A percentile compares a stretch with the other conserved stretches of the same genome.
Conservation (phyloP, 305 asterid species). For the Andrographis paniculata region DNA sequence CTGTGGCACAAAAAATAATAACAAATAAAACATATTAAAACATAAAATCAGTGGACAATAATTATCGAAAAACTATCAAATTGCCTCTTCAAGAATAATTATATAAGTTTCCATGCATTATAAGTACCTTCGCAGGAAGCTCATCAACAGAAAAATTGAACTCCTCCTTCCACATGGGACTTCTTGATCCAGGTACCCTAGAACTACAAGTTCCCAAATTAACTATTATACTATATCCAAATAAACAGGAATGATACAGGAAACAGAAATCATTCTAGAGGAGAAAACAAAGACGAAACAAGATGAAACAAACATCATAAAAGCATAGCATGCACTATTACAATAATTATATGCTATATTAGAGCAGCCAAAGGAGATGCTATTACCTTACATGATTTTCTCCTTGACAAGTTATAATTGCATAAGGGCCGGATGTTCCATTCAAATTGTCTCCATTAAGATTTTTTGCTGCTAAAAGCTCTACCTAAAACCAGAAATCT, state of each 20-base stretch:
- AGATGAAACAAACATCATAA: too few relatives aligned
- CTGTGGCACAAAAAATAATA: slow-evolving; percentile 35
- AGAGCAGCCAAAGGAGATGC: slow-evolving; percentile 23
- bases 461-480: slow-evolving; percentile 90
- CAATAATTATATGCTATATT: slow-evolving; percentile 1
- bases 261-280: slow-evolving; percentile 3
- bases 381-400: slow-evolving; percentile 87
- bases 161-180: slow-evolving; percentile 98
- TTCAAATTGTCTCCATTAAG: slow-evolving; percentile 76
- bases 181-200: slow-evolving; percentile 95
- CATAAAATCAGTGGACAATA: too few relatives aligned
- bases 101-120: neutral
- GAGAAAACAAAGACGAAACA: slow-evolving; percentile 6
- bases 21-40: slow-evolving; percentile 4
- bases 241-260: slow-evolving; percentile 9
- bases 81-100: neutral
- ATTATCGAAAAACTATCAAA: neutral
- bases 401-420: slow-evolving; percentile 73
- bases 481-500: slow-evolving; percentile 50
- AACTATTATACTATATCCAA: slow-evolving; percentile 10
- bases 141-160: slow-evolving; percentile 84
- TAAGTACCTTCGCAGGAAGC: slow-evolving; percentile 79
- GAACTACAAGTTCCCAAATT: slow-evolving; percentile 50
- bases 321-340: neutral
- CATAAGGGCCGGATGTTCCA: slow-evolving; percentile 96